Evolutionary conservation across 2,329 filamentous ascomycete genomes (phyloP), one percentile per base, ranked within the genome.

Genomic region (Fusarium nurragi): DNA sequence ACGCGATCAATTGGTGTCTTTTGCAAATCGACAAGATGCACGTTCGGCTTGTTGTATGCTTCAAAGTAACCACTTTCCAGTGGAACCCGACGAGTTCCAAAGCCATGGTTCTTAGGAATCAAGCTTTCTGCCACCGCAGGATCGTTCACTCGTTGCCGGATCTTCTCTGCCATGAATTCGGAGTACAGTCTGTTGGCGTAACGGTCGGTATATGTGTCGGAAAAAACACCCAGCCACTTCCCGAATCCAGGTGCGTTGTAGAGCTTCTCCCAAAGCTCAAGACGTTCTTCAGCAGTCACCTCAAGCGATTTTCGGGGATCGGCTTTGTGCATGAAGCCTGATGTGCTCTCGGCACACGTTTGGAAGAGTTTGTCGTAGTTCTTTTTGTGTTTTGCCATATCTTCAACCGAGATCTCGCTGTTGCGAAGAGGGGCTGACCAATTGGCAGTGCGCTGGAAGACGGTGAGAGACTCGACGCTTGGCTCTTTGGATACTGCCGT

Each of bases 381-480:
- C 3, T 53, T 46, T 30, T 59, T 65, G 2, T 62, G 39, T 1
- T 58, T 39, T 7, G 12, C 21, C 58, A 69, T 68, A 5, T 61
- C 36, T 14, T 69, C 53, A 0, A 47, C 2, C 0, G 66, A 54
- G 14, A 74, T 71, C 2, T 54, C 43, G 0, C 37, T 32, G 10
- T 71, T 71, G 8, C 54, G 58, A 0, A 73, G 59, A 4, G 73
- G 73, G 11, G 65, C 66, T 0, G 69, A 61, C 69, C 64, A 73
- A 26, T 68, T 72, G 10, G 73, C 59, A 0, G 70, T 74, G 3
- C 74, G 65, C 18, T 75, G 74, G 25, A 76, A 76, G 0, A 74
- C 70, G 2, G 65, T 75, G 12, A 77, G 53, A 6, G 75, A 76
- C 34, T 76, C 72, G n/a, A 77, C 68, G 4, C 59, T 69, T 3